Evolutionary conservation across 495 filamentous ascomycete genomes (phyloP), one percentile per base, ranked within the genome.

Genomic region (Penicillium malachiteum): DNA sequence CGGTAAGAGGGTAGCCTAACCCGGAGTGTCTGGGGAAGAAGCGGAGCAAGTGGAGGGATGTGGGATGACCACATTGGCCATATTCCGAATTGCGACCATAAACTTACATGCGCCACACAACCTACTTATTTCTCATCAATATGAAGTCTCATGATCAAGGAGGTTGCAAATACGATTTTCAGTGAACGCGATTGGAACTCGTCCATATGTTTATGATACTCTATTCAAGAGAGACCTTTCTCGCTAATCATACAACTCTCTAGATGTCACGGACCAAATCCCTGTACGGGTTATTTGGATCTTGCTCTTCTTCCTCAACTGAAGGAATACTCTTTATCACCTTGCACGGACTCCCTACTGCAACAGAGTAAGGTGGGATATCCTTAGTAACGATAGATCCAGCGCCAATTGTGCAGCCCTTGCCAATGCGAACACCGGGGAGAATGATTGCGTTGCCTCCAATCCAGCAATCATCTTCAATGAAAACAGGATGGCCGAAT

Each of bases 401-500:
- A 14, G 74, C 74, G 3, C 71, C 73, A 45, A 77, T 68, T 0
- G 74, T 76, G 14, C 63, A 75, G 12, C 74, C 73, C 57, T 76
- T 65, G 1, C 73, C 73, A 35, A 77, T 72, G 0, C 73, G 87
- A n/a, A 95, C 87, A 0, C 90, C 90, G 0, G 87, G 81, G 11
- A 87, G 65, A 13, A 95, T 77, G 13, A 78, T 73, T 3, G 84
- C 87, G 62, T 84, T 84, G 0, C 88, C 90, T 0, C 89, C 88
- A 34, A 95, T 72, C 90, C 90, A 95, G 58, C 88, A 91, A 65
- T 94, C 90, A 55, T 91, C 85, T 0, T 83, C 88, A 48, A 95
- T 82, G 2, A 64, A 74, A 47, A 95, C 86, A 11, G 86, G 82
- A 50, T 78, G 81, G 1, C 89, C 90, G 9, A 73, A 66, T 68